Conservation (phyloP, 1,284 basidiomycete species). For the Apiotrichum akiyoshidainum region DNA sequence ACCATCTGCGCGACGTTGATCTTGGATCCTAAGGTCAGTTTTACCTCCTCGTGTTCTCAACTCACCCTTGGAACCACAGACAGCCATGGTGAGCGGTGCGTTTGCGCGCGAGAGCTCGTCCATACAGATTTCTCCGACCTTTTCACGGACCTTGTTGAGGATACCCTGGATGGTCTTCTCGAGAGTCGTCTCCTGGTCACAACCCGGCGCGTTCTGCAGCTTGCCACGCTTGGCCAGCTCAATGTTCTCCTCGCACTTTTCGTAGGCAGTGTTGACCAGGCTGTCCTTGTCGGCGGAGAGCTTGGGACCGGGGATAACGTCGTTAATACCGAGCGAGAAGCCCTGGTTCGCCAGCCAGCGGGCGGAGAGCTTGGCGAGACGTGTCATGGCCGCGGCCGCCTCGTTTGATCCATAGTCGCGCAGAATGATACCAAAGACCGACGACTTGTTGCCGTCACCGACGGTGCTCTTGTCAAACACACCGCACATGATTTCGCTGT, state of each 20-base stretch:
- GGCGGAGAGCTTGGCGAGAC: constrained; percentile 91
- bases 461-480: constrained; percentile 99
- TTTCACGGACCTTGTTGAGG: constrained; percentile 89
- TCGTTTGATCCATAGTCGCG: constrained; percentile 95
- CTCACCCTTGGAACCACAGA: constrained; percentile 94
- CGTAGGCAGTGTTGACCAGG: constrained; percentile 86
- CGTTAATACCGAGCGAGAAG: constrained; percentile 97
- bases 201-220: constrained; percentile 93
- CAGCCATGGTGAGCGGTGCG: constrained; percentile 97
- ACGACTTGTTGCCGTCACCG: constrained; percentile 98
- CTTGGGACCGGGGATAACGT: constrained; percentile 90
- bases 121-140: constrained; percentile 98
- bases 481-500: constrained; percentile 99
- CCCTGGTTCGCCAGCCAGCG: constrained; percentile 95
- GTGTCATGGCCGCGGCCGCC: constrained; percentile 93
- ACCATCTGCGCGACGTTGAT: constrained; percentile 99
- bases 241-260: constrained; percentile 82
- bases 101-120: constrained; percentile 93
- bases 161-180: constrained; percentile 93
- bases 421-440: constrained; percentile 96
- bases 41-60: background rate
- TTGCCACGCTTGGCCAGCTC: constrained; percentile 85
- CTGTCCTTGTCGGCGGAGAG: constrained; percentile 77
- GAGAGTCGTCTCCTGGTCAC: constrained; percentile 93
- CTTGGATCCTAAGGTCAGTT: constrained; percentile 70